Percentiles rank a stretch among this genome's conserved stretches.
Conservation (phyloP, 495 filamentous ascomycete species). For the Apodospora peruviana region DNA sequence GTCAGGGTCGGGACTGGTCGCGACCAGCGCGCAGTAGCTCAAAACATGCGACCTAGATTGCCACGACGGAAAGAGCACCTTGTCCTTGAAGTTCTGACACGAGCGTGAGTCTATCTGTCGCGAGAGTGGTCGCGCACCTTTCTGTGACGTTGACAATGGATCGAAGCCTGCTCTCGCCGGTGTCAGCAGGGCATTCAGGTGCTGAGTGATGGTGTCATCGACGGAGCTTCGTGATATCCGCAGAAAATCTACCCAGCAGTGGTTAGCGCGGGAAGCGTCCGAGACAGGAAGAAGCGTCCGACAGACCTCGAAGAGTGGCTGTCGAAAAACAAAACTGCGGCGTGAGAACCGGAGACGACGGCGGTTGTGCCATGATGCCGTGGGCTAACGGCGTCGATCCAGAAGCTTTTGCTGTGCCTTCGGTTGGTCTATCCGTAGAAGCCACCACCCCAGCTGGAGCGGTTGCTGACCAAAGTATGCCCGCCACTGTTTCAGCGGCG, state of each 20-base stretch:
- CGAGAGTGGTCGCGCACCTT: slow-evolving; percentile 47
- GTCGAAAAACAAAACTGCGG: slow-evolving; percentile 95
- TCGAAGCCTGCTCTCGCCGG: slow-evolving; percentile 70
- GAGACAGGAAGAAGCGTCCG: not conserved
- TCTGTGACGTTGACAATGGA: slow-evolving; percentile 62
- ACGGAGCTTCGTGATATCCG: slow-evolving; percentile 76
- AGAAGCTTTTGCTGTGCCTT: not conserved
- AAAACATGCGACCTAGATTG: slow-evolving; percentile 78
- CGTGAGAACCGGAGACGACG: slow-evolving; percentile 58
- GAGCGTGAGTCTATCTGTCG: slow-evolving; percentile 50
- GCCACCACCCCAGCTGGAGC: slow-evolving; percentile 32
- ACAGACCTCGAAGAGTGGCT: slow-evolving; percentile 69
- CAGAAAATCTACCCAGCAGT: slow-evolving; percentile 71
- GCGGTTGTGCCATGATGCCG: slow-evolving; percentile 57
- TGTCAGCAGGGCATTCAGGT: slow-evolving; percentile 83
- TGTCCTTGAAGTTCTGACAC: slow-evolving; percentile 69
- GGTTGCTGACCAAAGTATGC: slow-evolving; percentile 42
- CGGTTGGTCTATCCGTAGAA: not conserved
- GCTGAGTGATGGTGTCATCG: slow-evolving; percentile 89
- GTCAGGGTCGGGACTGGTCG: slow-evolving; percentile 78
- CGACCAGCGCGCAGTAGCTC: slow-evolving; percentile 84
- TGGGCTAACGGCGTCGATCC: too few relatives aligned
- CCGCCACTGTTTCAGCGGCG: slow-evolving; percentile 33
- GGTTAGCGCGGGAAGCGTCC: not conserved
- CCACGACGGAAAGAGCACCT: slow-evolving; percentile 86